phyloP scores from a whole-genome alignment of 306 rosid genomes.

The Cercis canadensis region DNA sequence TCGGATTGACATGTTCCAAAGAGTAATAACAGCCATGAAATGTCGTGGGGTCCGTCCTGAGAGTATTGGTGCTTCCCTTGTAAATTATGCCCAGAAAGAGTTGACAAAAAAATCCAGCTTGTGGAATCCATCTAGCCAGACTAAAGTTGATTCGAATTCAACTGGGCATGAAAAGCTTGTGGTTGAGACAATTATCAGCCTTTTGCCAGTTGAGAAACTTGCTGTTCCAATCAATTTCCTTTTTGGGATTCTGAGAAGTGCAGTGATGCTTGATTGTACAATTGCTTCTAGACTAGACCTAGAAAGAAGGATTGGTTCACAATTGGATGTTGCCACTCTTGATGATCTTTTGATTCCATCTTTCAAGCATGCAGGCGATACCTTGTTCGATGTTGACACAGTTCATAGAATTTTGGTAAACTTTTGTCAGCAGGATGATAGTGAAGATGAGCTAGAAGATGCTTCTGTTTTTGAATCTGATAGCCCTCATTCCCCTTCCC shows the following conservation, averaged over 20 bases:
- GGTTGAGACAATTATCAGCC: constrained; percentile 87
- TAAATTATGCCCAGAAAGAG: constrained; percentile 90
- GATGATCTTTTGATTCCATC: constrained; percentile 96
- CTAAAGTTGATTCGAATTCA: constrained; percentile 74
- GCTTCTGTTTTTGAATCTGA: constrained; percentile 88
- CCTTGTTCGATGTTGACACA: constrained; percentile 97
- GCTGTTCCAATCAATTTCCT: constrained; percentile 88
- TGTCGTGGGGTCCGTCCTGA: constrained; percentile 96
- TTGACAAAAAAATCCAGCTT: constrained; percentile 78
- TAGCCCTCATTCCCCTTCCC: constrained; percentile 87
- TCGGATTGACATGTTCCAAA: constrained; percentile 77
- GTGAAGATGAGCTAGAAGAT: constrained; percentile 90
- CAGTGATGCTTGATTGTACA: constrained; percentile 86
- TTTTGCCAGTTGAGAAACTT: constrained; percentile 88
- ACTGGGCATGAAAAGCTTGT: constrained; percentile 73
- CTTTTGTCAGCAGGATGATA: constrained; percentile 94
- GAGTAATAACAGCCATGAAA: constrained; percentile 94
- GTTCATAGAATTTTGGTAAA: constrained; percentile 90
- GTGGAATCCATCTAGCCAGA: constrained; percentile 82
- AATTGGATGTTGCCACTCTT: constrained; percentile 86
- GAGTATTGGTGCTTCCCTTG: constrained; percentile 88
- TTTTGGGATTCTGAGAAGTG: constrained; percentile 86
- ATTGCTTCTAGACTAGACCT: constrained; percentile 80
- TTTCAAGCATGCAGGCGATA: constrained; percentile 83
- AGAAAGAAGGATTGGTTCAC: constrained; percentile 96